These are phyloP conservation scores for Nigrospora osmanthi DNA, from an alignment of 2,329 filamentous ascomycete genomes.

Conservation along the genomic window DNA sequence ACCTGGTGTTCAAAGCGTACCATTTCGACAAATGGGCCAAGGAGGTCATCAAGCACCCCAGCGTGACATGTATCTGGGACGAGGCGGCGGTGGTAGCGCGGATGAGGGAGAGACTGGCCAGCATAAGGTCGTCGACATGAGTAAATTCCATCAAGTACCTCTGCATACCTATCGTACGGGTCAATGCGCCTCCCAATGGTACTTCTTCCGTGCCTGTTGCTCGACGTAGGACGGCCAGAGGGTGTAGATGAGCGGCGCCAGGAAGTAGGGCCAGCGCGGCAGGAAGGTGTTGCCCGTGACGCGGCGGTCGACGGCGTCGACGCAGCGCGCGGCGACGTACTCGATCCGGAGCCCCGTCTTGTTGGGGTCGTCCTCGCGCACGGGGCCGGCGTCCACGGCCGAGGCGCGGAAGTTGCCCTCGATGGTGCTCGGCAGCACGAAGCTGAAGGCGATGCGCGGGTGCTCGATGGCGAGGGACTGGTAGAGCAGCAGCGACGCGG, in stretches of 20 bases:
- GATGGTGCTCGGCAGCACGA: slow-evolving; percentile 22
- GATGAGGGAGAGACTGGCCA: too few relatives aligned
- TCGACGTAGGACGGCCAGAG: slow-evolving; percentile 22
- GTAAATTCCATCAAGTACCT: too few relatives aligned
- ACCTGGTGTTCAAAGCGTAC: slow-evolving; percentile 2
- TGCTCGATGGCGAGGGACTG: slow-evolving; percentile 25
- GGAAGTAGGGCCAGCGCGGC: slow-evolving; percentile 20
- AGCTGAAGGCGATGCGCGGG: slow-evolving; percentile 19
- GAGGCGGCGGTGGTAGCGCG: slow-evolving; percentile 3
- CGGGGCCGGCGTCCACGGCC: slow-evolving; percentile 19
- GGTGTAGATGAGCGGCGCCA: slow-evolving; percentile 20
- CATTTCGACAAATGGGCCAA: slow-evolving; percentile 7
- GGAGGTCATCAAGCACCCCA: slow-evolving; percentile 2
- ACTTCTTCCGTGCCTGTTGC: slow-evolving; percentile 19
- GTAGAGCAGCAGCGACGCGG: slow-evolving; percentile 21
- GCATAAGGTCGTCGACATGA: too few relatives aligned
- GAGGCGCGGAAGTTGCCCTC: slow-evolving; percentile 24
- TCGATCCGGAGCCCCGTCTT: slow-evolving; percentile 20
- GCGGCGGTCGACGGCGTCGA: slow-evolving; percentile 17
- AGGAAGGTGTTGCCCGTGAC: slow-evolving; percentile 18
- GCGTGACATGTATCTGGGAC: slow-evolving; percentile 3
- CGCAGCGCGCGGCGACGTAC: slow-evolving; percentile 19
- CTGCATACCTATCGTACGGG: not conserved
- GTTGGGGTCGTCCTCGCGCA: slow-evolving; percentile 14
- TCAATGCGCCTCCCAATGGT: slow-evolving; percentile 12